Evolutionary conservation across 805 yeast species (phyloP).

Genomic region (Starmerella floris): DNA sequence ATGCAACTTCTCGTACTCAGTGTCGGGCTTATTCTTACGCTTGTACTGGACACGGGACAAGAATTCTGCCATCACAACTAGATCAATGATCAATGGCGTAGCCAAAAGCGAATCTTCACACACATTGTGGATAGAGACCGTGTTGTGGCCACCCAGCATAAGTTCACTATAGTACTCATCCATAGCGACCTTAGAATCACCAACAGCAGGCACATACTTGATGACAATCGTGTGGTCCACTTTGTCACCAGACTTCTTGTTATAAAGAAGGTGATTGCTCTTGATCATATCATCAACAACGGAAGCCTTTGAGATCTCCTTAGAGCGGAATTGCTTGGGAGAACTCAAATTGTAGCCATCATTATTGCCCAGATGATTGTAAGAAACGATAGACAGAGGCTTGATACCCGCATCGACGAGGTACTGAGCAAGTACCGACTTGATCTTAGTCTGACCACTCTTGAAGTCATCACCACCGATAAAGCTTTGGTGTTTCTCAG

Average conservation of each 20-base stretch:
- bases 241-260: slow-evolving; percentile 58
- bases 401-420: slow-evolving; percentile 95
- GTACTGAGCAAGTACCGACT: slow-evolving; percentile 92
- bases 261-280: slow-evolving; percentile 71
- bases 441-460: slow-evolving; percentile 89
- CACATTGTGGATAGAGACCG: slow-evolving; percentile 84
- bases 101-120: slow-evolving; percentile 94
- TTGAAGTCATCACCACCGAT: slow-evolving; percentile 97
- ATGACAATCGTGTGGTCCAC: slow-evolving; percentile 93
- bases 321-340: slow-evolving; percentile 85
- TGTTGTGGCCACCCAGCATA: slow-evolving; percentile 95
- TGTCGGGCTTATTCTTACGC: slow-evolving; percentile 35
- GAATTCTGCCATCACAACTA: slow-evolving; percentile 81
- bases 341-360: slow-evolving; percentile 89
- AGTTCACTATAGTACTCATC: slow-evolving; percentile 94
- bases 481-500: slow-evolving; percentile 59
- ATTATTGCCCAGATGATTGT: slow-evolving; percentile 91
- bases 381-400: slow-evolving; percentile 87
- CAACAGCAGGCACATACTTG: slow-evolving; percentile 87
- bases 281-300: slow-evolving; percentile 92
- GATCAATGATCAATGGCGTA: slow-evolving; percentile 84
- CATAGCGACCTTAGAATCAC: slow-evolving; percentile 96
- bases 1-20: slow-evolving; percentile 53
- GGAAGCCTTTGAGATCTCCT: slow-evolving; percentile 84
- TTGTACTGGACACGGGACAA: slow-evolving; percentile 73